Conservation (phyloP, 2,329 filamentous ascomycete genomes). For the Aspergillus brasiliensis region DNA sequence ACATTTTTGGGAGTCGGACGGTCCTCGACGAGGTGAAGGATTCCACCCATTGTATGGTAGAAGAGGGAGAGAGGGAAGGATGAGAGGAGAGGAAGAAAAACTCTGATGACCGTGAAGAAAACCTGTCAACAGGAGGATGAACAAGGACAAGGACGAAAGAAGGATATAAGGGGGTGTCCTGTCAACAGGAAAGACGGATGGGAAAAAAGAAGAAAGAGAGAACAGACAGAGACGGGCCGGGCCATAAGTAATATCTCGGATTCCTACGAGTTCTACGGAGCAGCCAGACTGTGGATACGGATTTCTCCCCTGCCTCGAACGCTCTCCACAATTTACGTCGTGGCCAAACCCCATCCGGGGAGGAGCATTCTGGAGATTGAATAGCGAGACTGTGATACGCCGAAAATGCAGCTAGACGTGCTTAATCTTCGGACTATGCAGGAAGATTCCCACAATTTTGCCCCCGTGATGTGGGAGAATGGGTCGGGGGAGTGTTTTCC, state of each 20-base stretch:
- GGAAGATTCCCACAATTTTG: conserved; percentile 18
- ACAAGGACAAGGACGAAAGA: conserved; percentile 4
- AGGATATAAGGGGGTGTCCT: conserved; percentile 18
- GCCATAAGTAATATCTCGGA: conserved; percentile 6
- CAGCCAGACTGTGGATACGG: conserved; percentile 12
- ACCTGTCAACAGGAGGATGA: background rate
- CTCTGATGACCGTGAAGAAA: background rate
- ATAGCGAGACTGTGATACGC: conserved; percentile 22
- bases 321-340: conserved; percentile 31
- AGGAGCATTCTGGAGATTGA: conserved; percentile 29
- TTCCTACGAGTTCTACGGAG: conserved; percentile 2
- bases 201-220: conserved; percentile 6
- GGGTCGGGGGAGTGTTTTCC: conserved; percentile 37
- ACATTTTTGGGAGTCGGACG: conserved; percentile 58
- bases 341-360: conserved; percentile 30
- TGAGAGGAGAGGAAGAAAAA: conserved; percentile 9
- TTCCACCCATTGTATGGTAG: conserved; percentile 27
- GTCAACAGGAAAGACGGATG: conserved; percentile 12
- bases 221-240: conserved; percentile 7
- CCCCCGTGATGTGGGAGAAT: conserved; percentile 18
- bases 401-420: conserved; percentile 5
- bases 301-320: conserved; percentile 25
- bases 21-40: conserved; percentile 44
- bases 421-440: conserved; percentile 4
- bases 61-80: conserved; percentile 5